A percentile compares a stretch with the other conserved stretches of the same genome.
phyloP scores from a whole-genome alignment of 2,329 filamentous ascomycete genomes.

The Alternaria sp. region DNA sequence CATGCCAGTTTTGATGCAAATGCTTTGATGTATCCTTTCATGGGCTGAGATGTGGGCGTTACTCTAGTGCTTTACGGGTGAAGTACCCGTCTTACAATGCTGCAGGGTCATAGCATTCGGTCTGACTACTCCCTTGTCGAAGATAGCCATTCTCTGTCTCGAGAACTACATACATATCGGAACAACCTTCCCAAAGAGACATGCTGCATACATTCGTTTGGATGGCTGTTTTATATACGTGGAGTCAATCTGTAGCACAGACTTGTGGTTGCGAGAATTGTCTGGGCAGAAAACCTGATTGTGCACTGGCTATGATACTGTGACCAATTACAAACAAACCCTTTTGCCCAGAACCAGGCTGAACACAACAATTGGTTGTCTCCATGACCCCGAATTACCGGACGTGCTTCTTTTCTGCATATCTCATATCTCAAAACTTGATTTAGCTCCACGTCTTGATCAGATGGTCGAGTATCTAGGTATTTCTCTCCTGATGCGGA shows the following conservation, averaged over 20 bases:
- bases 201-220: neutral
- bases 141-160: neutral
- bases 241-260: neutral
- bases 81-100: neutral
- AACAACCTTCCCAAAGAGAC: too few species aligned
- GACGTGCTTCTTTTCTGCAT: neutral
- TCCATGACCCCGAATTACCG: neutral
- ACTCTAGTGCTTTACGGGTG: neutral
- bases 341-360: too few species aligned
- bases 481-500: neutral
- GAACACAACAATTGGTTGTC: neutral
- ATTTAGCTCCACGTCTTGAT: neutral
- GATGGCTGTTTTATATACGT: neutral
- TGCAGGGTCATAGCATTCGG: neutral
- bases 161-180: too few species aligned
- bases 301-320: neutral
- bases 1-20: neutral
- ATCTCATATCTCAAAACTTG: neutral
- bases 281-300: neutral
- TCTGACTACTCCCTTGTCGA: neutral
- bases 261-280: neutral
- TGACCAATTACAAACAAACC: neutral
- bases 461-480: neutral
- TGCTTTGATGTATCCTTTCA: neutral
- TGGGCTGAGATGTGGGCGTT: neutral